Conservation (phyloP, 805 yeast genomes). For the Nakazawaea molendinolei region DNA sequence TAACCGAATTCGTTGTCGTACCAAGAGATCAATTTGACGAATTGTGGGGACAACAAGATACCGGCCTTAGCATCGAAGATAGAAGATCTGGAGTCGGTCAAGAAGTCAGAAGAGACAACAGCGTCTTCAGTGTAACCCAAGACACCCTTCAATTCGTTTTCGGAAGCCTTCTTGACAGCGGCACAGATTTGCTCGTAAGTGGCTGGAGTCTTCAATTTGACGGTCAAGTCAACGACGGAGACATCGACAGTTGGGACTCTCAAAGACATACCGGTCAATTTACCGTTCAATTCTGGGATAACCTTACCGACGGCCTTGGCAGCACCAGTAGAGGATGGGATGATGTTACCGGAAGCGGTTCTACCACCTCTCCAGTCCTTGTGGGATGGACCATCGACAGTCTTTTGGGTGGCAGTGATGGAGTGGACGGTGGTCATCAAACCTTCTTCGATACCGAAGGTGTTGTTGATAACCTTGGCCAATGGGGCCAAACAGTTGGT, state of each 20-base stretch:
- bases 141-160: slow-evolving; percentile 73
- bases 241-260: slow-evolving; percentile 94
- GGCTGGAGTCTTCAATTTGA: slow-evolving; percentile 68
- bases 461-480: slow-evolving; percentile 83
- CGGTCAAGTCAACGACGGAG: slow-evolving; percentile 89
- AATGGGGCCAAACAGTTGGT: slow-evolving; percentile 94
- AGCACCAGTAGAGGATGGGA: slow-evolving; percentile 95
- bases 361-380: slow-evolving; percentile 99
- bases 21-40: slow-evolving; percentile 90
- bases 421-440: slow-evolving; percentile 96
- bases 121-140: slow-evolving; percentile 89
- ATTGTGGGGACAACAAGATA: slow-evolving; percentile 77
- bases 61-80: slow-evolving; percentile 91
- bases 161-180: slow-evolving; percentile 69
- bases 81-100: slow-evolving; percentile 77
- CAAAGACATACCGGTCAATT: slow-evolving; percentile 89
- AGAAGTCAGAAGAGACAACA: slow-evolving; percentile 87
- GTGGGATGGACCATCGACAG: slow-evolving; percentile 95
- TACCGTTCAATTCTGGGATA: slow-evolving; percentile 84
- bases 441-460: slow-evolving; percentile 84
- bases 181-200: slow-evolving; percentile 79
- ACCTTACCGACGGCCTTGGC: slow-evolving; percentile 98
- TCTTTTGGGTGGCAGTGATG: slow-evolving; percentile 93
- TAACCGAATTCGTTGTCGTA: slow-evolving; percentile 96
- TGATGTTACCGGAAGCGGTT: slow-evolving; percentile 92